These are phyloP conservation scores for Hyaloscypha variabilis DNA, from an alignment of 495 filamentous ascomycete genomes.

Conservation along the genomic window DNA sequence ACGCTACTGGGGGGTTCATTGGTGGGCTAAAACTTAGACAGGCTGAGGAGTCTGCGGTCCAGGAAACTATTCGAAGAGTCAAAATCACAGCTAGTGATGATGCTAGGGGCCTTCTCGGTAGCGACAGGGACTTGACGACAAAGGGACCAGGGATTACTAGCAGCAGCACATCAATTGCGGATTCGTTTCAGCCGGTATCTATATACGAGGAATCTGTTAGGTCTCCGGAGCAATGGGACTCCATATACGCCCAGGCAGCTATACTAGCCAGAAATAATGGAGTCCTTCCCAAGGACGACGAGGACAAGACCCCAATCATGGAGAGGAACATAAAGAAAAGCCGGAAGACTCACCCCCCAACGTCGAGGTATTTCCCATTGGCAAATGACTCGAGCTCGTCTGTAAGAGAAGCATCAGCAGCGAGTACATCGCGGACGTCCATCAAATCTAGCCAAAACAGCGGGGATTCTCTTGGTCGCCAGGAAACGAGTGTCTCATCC, in stretches of 20 bases:
- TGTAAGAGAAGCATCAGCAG: constrained; percentile 12
- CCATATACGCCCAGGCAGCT: constrained; percentile 22
- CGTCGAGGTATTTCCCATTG: constrained; percentile 17
- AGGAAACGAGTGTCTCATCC: neutral
- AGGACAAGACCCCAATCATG: constrained; percentile 20
- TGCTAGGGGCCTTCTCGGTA: neutral
- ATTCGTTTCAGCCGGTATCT: constrained; percentile 9
- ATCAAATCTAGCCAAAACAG: constrained; percentile 1
- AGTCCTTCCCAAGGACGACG: neutral
- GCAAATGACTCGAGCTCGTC: neutral
- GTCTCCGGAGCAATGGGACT: constrained; percentile 25
- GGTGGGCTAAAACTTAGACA: constrained; percentile 35
- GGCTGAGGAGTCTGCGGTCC: constrained; percentile 27
- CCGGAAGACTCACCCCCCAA: constrained; percentile 10
- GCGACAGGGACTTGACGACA: neutral
- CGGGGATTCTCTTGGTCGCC: neutral
- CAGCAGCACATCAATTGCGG: constrained; percentile 1
- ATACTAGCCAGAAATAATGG: neutral
- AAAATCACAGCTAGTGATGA: constrained; percentile 1
- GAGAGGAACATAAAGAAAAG: constrained; percentile 20
- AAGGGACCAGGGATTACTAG: neutral
- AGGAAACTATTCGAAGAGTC: constrained; percentile 22
- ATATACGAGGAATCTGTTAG: constrained; percentile 19
- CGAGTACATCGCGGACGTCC: constrained; percentile 9
- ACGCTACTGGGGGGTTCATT: constrained; percentile 27